Conservation (phyloP, 129 eudicot species). For the Lactuca saligna region DNA sequence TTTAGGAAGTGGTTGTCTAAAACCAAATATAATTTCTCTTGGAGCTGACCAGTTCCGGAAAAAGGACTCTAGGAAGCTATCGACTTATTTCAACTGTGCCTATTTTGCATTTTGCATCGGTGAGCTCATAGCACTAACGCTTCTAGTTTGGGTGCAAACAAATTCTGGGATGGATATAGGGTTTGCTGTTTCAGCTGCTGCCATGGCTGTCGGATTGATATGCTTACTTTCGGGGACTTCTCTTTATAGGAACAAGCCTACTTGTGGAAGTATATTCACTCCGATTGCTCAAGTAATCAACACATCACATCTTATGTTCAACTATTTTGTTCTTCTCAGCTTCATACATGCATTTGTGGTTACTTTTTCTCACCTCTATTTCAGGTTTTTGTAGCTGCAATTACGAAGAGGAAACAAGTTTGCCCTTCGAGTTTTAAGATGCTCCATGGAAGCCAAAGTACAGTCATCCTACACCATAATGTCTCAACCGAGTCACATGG, state of each 20-base stretch:
- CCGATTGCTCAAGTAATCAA: conserved; percentile 72
- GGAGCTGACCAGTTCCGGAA: conserved; percentile 73
- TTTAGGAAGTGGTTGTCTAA: conserved; percentile 90
- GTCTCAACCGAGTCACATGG: conserved; percentile 26
- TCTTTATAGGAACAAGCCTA: conserved; percentile 53
- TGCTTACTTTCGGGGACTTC: conserved; percentile 60
- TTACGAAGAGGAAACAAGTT: conserved; percentile 69
- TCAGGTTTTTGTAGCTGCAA: conserved; percentile 79
- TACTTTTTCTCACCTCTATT: not conserved
- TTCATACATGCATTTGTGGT: not conserved
- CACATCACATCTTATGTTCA: conserved; percentile 1
- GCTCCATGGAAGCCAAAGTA: conserved; percentile 57
- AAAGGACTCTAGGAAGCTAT: conserved; percentile 55
- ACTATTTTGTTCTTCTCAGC: not conserved
- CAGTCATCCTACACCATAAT: conserved; percentile 27
- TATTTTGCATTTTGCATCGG: conserved; percentile 79
- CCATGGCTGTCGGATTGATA: conserved; percentile 74
- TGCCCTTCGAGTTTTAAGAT: conserved; percentile 64
- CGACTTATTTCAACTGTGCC: conserved; percentile 79
- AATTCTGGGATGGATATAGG: conserved; percentile 83
- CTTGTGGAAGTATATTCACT: conserved; percentile 68
- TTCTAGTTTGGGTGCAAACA: conserved; percentile 84
- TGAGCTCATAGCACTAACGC: conserved; percentile 69
- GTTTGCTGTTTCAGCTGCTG: conserved; percentile 77
- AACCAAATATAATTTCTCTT: conserved; percentile 89